Evolutionary conservation across 169 alveolate genomes (phyloP).

Genomic region (Eimeria tenella): DNA sequence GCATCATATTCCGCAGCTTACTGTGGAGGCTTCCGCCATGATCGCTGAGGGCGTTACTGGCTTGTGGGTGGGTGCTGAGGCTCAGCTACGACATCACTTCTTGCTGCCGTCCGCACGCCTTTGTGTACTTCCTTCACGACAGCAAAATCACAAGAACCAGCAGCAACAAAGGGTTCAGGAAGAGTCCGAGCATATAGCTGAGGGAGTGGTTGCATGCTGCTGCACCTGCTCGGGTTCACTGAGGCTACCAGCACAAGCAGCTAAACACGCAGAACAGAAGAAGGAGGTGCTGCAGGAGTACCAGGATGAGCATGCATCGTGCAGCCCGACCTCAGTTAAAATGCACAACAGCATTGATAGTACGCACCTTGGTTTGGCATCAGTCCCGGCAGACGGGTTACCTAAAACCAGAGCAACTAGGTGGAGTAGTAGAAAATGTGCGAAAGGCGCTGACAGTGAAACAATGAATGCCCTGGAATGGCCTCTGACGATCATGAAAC

Average conservation of each 20-base stretch:
- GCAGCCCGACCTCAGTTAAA: neutral
- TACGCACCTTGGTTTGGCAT: neutral
- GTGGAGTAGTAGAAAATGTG: neutral
- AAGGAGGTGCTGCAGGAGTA: neutral
- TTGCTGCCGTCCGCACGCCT: constrained; percentile 34
- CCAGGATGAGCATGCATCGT: constrained; percentile 9
- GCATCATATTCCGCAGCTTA: constrained; percentile 48
- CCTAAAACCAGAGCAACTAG: constrained; percentile 2
- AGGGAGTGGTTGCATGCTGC: neutral
- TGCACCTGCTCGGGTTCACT: constrained; percentile 14
- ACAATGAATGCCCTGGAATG: neutral
- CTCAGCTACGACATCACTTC: constrained; percentile 46
- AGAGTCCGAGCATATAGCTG: neutral
- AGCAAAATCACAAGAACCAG: neutral
- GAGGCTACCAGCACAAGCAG: neutral
- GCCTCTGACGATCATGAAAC: neutral
- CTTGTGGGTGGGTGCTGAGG: constrained; percentile 59
- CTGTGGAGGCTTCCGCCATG: constrained; percentile 17
- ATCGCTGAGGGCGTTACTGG: constrained; percentile 52
- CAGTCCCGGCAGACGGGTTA: neutral
- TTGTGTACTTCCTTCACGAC: constrained; percentile 43
- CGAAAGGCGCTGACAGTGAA: constrained; percentile 11
- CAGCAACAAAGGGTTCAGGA: neutral
- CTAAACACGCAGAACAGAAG: neutral
- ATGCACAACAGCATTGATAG: neutral